phyloP scores from a whole-genome alignment of 768 basidiomycete species.

The Mycena epipterygia region DNA sequence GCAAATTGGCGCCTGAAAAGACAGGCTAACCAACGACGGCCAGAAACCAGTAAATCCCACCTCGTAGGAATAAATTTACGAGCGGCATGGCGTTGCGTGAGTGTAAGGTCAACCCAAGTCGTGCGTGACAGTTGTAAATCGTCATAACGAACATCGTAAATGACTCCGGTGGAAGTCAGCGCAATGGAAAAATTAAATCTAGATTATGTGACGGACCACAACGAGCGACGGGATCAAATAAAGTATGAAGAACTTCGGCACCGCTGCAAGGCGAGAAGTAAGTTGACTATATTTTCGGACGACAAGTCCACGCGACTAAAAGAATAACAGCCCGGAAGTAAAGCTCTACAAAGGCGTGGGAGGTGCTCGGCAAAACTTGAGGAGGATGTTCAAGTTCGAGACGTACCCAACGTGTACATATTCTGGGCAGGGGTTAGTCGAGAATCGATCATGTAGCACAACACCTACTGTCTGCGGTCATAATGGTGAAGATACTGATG shows the following conservation, averaged over 20 bases:
- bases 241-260: slow-evolving; percentile 4
- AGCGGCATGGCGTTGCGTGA: slow-evolving; percentile 13
- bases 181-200: neutral
- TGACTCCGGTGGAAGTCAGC: neutral
- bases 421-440: neutral
- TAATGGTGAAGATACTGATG: slow-evolving; percentile 4
- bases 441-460: neutral
- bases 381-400: too few relatives aligned
- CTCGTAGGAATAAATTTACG: slow-evolving; percentile 20
- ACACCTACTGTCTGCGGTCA: neutral
- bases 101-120: neutral
- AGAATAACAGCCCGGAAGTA: slow-evolving; percentile 19
- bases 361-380: neutral
- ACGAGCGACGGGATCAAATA: slow-evolving; percentile 19
- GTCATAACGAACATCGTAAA: slow-evolving; percentile 27
- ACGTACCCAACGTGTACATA: slow-evolving; percentile 21
- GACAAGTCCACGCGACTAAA: neutral
- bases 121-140: slow-evolving; percentile 11
- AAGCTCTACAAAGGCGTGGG: neutral
- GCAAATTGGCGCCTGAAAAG: too few relatives aligned
- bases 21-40: slow-evolving; percentile 21
- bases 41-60: slow-evolving; percentile 28
- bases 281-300: neutral
- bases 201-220: slow-evolving; percentile 3
- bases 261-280: neutral